Evolutionary conservation across 1,284 basidiomycete genomes (phyloP).

Genomic region (Papiliotrema fonsecae): DNA sequence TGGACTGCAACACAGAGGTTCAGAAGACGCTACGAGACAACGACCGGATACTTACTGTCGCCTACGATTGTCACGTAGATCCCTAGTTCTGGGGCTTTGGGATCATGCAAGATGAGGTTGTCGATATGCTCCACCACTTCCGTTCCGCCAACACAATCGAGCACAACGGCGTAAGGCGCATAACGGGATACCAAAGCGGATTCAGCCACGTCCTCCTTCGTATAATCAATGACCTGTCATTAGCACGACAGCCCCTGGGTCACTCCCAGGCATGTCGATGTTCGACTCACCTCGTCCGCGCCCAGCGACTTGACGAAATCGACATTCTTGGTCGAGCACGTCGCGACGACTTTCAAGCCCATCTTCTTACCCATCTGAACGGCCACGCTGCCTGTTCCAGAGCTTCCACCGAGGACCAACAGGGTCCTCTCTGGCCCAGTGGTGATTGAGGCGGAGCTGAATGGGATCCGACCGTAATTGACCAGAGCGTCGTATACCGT

Average conservation of each 20-base stretch:
- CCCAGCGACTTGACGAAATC: constrained; percentile 50
- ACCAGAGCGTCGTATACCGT: constrained; percentile 59
- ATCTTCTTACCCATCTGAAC: constrained; percentile 62
- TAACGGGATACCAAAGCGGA: constrained; percentile 44
- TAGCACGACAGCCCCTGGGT: background rate
- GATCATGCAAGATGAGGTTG: constrained; percentile 31
- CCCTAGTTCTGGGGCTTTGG: constrained; percentile 20
- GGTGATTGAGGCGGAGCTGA: constrained; percentile 29
- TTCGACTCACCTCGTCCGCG: constrained; percentile 47
- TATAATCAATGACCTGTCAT: constrained; percentile 58
- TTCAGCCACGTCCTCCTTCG: constrained; percentile 50
- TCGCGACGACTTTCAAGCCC: constrained; percentile 56
- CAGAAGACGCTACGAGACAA: background rate
- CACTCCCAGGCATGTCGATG: background rate
- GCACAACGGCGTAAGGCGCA: constrained; percentile 39
- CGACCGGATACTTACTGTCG: constrained; percentile 17
- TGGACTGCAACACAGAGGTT: background rate
- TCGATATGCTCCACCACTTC: constrained; percentile 28
- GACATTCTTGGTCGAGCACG: constrained; percentile 56
- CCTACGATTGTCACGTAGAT: constrained; percentile 38
- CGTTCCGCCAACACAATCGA: constrained; percentile 36
- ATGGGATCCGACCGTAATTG: constrained; percentile 44
- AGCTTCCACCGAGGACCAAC: constrained; percentile 63
- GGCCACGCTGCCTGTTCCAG: constrained; percentile 59
- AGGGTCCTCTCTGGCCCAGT: constrained; percentile 40